phyloP scores from a whole-genome alignment of 1,139 yeast genomes.

The Debaryomyces singareniensis region DNA sequence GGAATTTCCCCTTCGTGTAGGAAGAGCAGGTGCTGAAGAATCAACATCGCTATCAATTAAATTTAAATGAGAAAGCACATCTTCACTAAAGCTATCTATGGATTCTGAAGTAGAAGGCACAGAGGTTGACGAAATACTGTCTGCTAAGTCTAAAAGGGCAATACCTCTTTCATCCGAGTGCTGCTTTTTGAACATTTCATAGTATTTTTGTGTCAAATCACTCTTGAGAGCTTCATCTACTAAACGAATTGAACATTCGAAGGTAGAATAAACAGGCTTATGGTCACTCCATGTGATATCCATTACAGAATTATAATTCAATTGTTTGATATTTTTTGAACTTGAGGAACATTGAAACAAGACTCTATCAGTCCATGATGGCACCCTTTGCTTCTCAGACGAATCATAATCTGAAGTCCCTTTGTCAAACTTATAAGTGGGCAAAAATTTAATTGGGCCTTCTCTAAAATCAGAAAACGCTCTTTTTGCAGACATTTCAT shows the following conservation, averaged over 20 bases:
- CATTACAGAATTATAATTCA: constrained; percentile 54
- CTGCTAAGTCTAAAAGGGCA: constrained; percentile 15
- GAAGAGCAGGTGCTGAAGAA: constrained; percentile 14
- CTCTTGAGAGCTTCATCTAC: constrained; percentile 41
- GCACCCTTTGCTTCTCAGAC: constrained; percentile 85
- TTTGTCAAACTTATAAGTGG: constrained; percentile 91
- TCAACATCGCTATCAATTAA: constrained; percentile 32
- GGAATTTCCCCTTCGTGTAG: constrained; percentile 11
- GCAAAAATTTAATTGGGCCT: constrained; percentile 64
- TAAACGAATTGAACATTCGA: constrained; percentile 55
- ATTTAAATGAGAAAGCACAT: constrained; percentile 32
- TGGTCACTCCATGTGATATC: constrained; percentile 74
- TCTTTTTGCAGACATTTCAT: constrained; percentile 67
- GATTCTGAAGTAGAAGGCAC: constrained; percentile 8
- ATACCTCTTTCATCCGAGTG: constrained; percentile 16
- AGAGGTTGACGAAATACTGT: constrained; percentile 11
- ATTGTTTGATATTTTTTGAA: constrained; percentile 49
- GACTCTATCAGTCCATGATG: constrained; percentile 96
- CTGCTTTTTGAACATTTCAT: constrained; percentile 25
- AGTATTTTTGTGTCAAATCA: constrained; percentile 24
- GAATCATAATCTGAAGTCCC: constrained; percentile 82
- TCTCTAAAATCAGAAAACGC: constrained; percentile 85
- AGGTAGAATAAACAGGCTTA: constrained; percentile 82
- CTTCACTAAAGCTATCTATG: constrained; percentile 15
- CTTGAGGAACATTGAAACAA: constrained; percentile 35